Conservation (phyloP, 2,329 filamentous ascomycete genomes). For the Ophiostoma ulmi region DNA sequence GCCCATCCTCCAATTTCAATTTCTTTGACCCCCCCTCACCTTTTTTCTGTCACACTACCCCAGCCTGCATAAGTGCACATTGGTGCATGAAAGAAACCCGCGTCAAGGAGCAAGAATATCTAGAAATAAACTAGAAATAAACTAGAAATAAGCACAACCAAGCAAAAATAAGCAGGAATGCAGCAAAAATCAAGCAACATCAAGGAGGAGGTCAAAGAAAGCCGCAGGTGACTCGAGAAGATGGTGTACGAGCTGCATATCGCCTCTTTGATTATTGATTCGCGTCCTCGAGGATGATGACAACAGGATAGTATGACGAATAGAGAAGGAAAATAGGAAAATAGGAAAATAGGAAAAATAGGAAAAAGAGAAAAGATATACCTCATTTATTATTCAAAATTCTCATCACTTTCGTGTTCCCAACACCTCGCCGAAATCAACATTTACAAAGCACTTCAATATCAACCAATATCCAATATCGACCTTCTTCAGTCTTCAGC, state of each 20-base stretch:
- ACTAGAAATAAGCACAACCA: neutral
- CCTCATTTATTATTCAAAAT: neutral
- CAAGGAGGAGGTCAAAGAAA: neutral
- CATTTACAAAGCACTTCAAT: neutral
- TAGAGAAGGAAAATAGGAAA: neutral
- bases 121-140: too few relatives aligned
- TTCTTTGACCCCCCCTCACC: neutral
- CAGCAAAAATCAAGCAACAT: neutral
- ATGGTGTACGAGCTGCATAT: constrained; percentile 11
- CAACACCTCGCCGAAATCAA: neutral
- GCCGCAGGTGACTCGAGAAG: neutral
- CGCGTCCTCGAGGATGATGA: neutral
- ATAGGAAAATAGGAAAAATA: neutral
- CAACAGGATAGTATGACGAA: too few relatives aligned
- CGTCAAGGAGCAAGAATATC: neutral
- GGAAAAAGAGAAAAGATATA: neutral
- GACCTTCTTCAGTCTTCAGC: neutral
- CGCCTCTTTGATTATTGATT: neutral
- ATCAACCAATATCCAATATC: neutral
- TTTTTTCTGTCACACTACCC: constrained; percentile 8
- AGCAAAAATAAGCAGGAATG: neutral
- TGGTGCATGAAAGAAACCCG: constrained; percentile 12
- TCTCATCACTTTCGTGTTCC: neutral
- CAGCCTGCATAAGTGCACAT: constrained; percentile 8
- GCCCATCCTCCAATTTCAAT: neutral